phyloP scores from a whole-genome alignment of 129 eudicot genomes.

The Deinandra increscens region DNA sequence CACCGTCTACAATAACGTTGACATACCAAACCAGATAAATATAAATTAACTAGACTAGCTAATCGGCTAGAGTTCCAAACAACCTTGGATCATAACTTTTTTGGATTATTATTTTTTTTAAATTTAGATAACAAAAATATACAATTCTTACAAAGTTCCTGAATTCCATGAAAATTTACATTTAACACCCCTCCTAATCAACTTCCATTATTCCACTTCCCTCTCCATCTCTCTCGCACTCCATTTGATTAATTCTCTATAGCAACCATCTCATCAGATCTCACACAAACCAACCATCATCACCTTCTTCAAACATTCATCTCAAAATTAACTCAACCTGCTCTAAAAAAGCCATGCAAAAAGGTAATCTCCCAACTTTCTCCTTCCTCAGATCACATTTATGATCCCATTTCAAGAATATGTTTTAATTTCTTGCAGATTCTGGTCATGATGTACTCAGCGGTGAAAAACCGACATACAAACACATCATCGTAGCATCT shows the following conservation, averaged over 20 bases:
- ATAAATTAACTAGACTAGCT: too few relatives aligned
- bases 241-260: slow-evolving; percentile 31
- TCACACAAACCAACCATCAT: slow-evolving; percentile 22
- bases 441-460: slow-evolving; percentile 7
- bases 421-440: slow-evolving; percentile 24
- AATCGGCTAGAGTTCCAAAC: too few relatives aligned
- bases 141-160: slow-evolving; percentile 2
- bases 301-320: slow-evolving; percentile 24
- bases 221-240: slow-evolving; percentile 36
- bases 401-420: neutral
- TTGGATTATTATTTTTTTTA: neutral
- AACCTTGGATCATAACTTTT: neutral
- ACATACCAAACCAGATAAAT: too few relatives aligned
- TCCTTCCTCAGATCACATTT: neutral
- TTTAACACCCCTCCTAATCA: slow-evolving; percentile 29
- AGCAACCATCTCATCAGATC: slow-evolving; percentile 31
- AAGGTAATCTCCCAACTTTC: slow-evolving; percentile 7
- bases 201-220: slow-evolving; percentile 27
- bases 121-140: neutral
- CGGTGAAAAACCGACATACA: slow-evolving; percentile 40
- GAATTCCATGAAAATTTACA: slow-evolving; percentile 8
- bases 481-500: slow-evolving; percentile 67
- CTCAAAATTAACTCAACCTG: slow-evolving; percentile 11
- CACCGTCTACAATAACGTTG: too few relatives aligned
- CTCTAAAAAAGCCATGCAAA: slow-evolving; percentile 15